Evolutionary conservation across 352 stramenopile genomes (phyloP).

Genomic region (Globisporangium abappressorium): DNA sequence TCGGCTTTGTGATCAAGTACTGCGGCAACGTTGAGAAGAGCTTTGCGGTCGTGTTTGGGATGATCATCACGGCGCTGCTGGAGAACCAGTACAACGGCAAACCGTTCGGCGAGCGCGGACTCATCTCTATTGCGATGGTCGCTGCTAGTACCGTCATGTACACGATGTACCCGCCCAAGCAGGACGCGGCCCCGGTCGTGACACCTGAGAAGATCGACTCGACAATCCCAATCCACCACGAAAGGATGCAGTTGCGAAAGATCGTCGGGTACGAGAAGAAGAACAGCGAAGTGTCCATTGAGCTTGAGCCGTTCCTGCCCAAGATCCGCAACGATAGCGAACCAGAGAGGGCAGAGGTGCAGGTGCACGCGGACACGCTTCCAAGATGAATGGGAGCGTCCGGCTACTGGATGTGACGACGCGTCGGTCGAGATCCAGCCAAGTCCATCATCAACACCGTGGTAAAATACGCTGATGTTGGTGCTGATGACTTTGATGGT

Average conservation of each 20-base stretch:
- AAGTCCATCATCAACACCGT: not conserved
- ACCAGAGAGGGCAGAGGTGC: not conserved
- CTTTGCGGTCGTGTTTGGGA: conserved; percentile 77
- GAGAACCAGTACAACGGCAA: conserved; percentile 73
- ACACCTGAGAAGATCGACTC: conserved; percentile 16
- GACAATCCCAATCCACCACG: conserved; percentile 15
- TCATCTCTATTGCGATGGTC: conserved; percentile 62
- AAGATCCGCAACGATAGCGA: conserved; percentile 5
- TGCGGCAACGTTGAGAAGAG: conserved; percentile 84
- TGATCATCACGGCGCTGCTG: conserved; percentile 73
- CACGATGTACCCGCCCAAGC: conserved; percentile 57
- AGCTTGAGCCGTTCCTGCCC: conserved; percentile 43
- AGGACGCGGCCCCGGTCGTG: conserved; percentile 20
- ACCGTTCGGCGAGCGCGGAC: conserved; percentile 52
- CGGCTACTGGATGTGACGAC: not conserved
- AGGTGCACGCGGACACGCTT: conserved; percentile 8
- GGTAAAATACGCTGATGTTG: not conserved
- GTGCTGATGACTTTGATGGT: not conserved
- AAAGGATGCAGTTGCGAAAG: conserved; percentile 3
- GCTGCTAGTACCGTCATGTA: conserved; percentile 64
- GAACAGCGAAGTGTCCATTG: conserved; percentile 25
- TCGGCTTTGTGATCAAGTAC: conserved; percentile 85
- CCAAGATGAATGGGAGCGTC: conserved; percentile 7
- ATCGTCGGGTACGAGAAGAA: conserved; percentile 34
- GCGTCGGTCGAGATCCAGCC: not conserved